phyloP scores from a whole-genome alignment of 2,329 filamentous ascomycete species.

The Fonsecaea multimorphosa region DNA sequence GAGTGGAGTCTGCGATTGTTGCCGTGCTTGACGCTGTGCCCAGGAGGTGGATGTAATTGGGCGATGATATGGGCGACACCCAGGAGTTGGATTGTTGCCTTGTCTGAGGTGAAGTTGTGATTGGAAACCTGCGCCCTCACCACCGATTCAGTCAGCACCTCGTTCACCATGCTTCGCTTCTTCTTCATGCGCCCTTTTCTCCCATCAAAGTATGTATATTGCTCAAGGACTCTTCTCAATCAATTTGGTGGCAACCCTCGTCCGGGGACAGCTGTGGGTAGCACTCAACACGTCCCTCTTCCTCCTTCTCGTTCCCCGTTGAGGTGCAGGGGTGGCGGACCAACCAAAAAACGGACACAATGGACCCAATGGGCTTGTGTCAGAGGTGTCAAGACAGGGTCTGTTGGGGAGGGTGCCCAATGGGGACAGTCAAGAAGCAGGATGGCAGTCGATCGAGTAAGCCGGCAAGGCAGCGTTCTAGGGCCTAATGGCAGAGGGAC shows the following conservation, averaged over 20 bases:
- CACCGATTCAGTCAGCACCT: conserved; percentile 29
- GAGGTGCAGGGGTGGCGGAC: conserved; percentile 20
- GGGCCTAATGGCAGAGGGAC: conserved; percentile 10
- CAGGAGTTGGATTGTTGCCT: conserved; percentile 12
- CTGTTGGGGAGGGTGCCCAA: conserved; percentile 24
- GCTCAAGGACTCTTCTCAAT: not conserved
- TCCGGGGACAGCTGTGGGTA: conserved; percentile 1
- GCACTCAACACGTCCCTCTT: conserved; percentile 6
- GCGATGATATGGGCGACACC: conserved; percentile 6
- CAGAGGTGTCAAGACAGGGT: conserved; percentile 22
- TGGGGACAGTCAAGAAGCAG: conserved; percentile 14
- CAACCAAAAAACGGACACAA: conserved; percentile 24
- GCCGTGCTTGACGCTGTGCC: conserved; percentile 21
- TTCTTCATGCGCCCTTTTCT: conserved; percentile 2
- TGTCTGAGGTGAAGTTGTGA: conserved; percentile 16
- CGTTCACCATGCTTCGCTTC: conserved; percentile 9
- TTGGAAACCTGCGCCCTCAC: conserved; percentile 23
- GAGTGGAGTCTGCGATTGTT: conserved; percentile 27
- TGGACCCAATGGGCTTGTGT: conserved; percentile 17
- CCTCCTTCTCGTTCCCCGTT: conserved; percentile 9
- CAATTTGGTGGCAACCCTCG: conserved; percentile 4
- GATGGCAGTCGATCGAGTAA: conserved; percentile 29
- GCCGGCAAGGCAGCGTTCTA: conserved; percentile 18
- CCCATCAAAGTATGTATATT: conserved; percentile 2
- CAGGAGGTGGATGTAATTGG: conserved; percentile 25